Evolutionary conservation across 257 asterid genomes (phyloP).

Genomic region (Ocimum tenuiflorum): DNA sequence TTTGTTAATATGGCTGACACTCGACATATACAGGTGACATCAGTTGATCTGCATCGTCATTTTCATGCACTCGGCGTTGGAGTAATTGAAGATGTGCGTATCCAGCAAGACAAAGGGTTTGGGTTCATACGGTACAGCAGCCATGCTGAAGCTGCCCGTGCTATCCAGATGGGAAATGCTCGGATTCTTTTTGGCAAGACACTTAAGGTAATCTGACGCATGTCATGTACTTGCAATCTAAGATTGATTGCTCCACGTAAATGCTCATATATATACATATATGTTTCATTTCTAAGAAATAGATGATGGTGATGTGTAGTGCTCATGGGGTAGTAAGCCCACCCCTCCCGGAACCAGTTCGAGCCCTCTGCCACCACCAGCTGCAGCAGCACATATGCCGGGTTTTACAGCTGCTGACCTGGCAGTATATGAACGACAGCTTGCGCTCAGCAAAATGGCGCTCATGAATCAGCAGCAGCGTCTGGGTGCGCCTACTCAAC

Average conservation of each 20-base stretch:
- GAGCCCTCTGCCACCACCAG: conserved; percentile 73
- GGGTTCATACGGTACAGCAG: conserved; percentile 74
- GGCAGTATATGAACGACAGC: conserved; percentile 54
- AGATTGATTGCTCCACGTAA: too few species aligned
- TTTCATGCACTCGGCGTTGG: conserved; percentile 73
- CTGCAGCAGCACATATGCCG: conserved; percentile 40
- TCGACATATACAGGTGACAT: conserved; percentile 56
- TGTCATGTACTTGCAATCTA: too few species aligned
- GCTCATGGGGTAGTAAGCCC: conserved; percentile 92
- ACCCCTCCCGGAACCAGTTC: conserved; percentile 71
- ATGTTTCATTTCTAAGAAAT: too few species aligned
- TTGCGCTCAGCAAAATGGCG: conserved; percentile 51
- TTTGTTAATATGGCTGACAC: conserved; percentile 2
- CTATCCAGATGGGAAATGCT: conserved; percentile 75
- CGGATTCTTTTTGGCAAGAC: conserved; percentile 53
- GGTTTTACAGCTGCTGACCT: conserved; percentile 54
- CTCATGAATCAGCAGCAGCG: conserved; percentile 62
- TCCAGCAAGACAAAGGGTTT: conserved; percentile 83
- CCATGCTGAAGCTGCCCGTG: conserved; percentile 84
- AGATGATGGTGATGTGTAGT: conserved; percentile 24
- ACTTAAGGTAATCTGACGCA: conserved; percentile 38
- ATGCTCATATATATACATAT: too few species aligned
- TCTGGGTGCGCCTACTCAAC: conserved; percentile 44
- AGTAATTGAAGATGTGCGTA: conserved; percentile 72
- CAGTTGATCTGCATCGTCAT: conserved; percentile 63